A percentile compares a stretch with the other conserved stretches of the same genome.
phyloP scores from a whole-genome alignment of 176 grass and related monocot species.

The Rhipidocladum racemiflorum region DNA sequence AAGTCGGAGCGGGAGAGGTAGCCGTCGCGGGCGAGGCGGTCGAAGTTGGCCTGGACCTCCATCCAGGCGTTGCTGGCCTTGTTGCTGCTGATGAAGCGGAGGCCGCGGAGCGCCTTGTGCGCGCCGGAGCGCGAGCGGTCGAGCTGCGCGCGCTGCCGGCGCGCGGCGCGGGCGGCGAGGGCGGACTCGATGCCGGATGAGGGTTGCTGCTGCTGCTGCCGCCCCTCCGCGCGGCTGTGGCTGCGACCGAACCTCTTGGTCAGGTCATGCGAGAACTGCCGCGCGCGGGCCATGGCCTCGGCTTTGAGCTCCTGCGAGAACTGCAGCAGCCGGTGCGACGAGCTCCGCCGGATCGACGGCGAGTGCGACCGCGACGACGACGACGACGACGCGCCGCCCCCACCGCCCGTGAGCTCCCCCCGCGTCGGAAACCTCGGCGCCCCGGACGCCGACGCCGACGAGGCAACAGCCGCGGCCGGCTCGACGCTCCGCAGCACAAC shows the following conservation, averaged over 20 bases:
- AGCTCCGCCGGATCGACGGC: conserved; percentile 77
- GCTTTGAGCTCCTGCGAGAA: conserved; percentile 90
- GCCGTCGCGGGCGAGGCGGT: conserved; percentile 65
- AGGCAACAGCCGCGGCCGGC: conserved; percentile 40
- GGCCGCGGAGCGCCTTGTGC: conserved; percentile 76
- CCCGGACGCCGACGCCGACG: conserved; percentile 22
- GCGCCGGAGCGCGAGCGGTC: conserved; percentile 76
- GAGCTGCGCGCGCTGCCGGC: conserved; percentile 75
- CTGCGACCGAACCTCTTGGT: conserved; percentile 70
- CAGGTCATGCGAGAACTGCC: conserved; percentile 80
- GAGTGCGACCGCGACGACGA: conserved; percentile 53
- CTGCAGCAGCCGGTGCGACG: conserved; percentile 78
- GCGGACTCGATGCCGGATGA: conserved; percentile 65
- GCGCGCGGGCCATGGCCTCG: conserved; percentile 73
- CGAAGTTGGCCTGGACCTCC: conserved; percentile 76
- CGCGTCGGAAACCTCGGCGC: conserved; percentile 43
- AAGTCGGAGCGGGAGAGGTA: conserved; percentile 80
- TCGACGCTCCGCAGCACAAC: conserved; percentile 94
- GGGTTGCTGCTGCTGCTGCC: background rate
- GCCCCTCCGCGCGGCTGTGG: conserved; percentile 37
- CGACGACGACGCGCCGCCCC: conserved; percentile 19
- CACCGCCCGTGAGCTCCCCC: conserved; percentile 18
- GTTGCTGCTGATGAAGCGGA: conserved; percentile 90
- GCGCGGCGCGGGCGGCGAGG: conserved; percentile 62
- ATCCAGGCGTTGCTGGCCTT: conserved; percentile 76